Conservation (phyloP, 164 flowering plant species). For the Stephania japonica region DNA sequence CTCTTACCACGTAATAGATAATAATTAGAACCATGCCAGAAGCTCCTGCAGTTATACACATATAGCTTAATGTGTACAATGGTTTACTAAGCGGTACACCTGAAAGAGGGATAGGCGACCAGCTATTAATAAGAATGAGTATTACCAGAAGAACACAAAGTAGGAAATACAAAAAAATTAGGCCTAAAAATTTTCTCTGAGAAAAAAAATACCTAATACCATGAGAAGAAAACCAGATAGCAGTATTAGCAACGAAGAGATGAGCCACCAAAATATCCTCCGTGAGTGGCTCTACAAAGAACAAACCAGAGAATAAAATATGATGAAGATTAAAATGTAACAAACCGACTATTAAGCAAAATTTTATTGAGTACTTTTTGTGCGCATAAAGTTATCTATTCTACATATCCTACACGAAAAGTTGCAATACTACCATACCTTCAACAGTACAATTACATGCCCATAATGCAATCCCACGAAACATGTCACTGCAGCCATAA, state of each 20-base stretch:
- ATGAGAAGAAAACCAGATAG: conserved; percentile 38
- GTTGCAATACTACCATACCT: conserved; percentile 32
- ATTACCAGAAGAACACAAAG: not conserved
- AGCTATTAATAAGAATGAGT: not conserved
- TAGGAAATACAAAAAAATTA: not conserved
- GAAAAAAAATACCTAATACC: conserved; percentile 36
- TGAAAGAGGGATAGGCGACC: conserved; percentile 18
- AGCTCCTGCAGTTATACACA: conserved; percentile 65
- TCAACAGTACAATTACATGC: conserved; percentile 49
- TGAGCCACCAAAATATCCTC: conserved; percentile 43
- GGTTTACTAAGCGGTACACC: conserved; percentile 68
- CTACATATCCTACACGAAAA: not conserved
- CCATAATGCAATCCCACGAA: conserved; percentile 69
- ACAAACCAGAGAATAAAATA: not conserved
- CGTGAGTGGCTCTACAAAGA: conserved; percentile 38
- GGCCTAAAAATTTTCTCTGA: not conserved
- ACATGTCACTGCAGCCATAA: conserved; percentile 71
- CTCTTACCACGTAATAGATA: conserved; percentile 44
- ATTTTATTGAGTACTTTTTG: not conserved
- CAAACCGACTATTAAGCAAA: not conserved
- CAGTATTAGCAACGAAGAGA: conserved; percentile 41
- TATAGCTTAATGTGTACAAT: conserved; percentile 68
- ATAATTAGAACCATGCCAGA: conserved; percentile 52
- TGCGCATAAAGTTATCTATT: not conserved
- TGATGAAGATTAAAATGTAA: not conserved